These are phyloP conservation scores for Fagus sylvatica DNA, from an alignment of 306 rosid species.

Conservation along the genomic window DNA sequence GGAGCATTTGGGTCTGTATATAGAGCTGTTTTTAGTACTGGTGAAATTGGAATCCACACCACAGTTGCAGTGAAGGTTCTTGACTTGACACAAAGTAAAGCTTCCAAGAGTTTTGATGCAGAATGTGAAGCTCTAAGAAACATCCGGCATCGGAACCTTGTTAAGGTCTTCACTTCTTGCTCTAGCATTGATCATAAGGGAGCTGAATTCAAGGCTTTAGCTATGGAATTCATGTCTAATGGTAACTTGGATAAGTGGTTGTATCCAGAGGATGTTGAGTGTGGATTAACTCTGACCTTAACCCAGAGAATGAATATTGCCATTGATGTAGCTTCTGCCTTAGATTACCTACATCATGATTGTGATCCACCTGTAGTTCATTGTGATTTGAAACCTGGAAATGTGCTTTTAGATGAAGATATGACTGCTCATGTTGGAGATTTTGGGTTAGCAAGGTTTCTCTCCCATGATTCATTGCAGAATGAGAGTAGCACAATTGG, in stretches of 20 bases:
- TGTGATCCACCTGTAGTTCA: conserved; percentile 46
- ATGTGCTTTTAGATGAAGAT: conserved; percentile 39
- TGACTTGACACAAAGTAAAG: too few species aligned
- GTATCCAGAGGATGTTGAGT: conserved; percentile 22
- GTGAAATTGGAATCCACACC: background rate
- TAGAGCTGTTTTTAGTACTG: background rate
- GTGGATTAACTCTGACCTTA: conserved; percentile 26
- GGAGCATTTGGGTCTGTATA: background rate
- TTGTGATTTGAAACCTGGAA: conserved; percentile 48
- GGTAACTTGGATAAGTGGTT: conserved; percentile 38
- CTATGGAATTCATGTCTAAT: conserved; percentile 43
- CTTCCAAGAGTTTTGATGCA: conserved; percentile 37
- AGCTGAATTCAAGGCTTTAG: conserved; percentile 41
- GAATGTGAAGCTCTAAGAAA: conserved; percentile 47
- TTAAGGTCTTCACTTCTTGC: conserved; percentile 43
- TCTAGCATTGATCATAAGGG: conserved; percentile 42
- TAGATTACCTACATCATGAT: conserved; percentile 47
- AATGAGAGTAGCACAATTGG: conserved; percentile 26
- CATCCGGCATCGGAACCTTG: conserved; percentile 40
- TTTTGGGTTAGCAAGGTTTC: conserved; percentile 49
- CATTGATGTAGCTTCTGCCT: conserved; percentile 45
- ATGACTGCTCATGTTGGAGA: conserved; percentile 50
- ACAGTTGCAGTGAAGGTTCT: too few species aligned
- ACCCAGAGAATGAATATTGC: conserved; percentile 36
- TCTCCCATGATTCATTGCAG: conserved; percentile 23